phyloP scores from a whole-genome alignment of 192 early-diverging fungal genomes.

The Geranomyces michiganensis region DNA sequence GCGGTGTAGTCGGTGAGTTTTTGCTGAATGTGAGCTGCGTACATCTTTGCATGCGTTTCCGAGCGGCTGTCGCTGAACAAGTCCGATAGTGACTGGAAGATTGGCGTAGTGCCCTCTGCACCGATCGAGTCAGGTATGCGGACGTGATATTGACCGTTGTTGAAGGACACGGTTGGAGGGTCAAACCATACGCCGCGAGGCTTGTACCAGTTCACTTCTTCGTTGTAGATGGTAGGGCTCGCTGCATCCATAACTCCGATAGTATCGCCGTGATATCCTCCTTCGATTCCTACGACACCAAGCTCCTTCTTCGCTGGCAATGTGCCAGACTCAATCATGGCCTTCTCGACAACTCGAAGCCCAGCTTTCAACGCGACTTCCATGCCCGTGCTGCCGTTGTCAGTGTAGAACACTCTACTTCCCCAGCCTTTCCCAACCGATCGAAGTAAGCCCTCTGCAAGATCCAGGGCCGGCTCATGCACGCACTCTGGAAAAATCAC shows the following conservation, averaged over 20 bases:
- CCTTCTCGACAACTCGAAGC: slow-evolving; percentile 50
- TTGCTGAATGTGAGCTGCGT: slow-evolving; percentile 27
- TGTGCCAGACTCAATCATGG: slow-evolving; percentile 26
- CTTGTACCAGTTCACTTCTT: slow-evolving; percentile 68
- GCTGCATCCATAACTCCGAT: slow-evolving; percentile 84
- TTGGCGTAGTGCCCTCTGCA: not conserved
- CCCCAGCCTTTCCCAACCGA: slow-evolving; percentile 64
- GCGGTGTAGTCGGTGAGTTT: slow-evolving; percentile 1
- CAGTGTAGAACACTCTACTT: slow-evolving; percentile 74
- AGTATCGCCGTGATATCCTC: slow-evolving; percentile 87
- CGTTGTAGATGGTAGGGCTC: slow-evolving; percentile 72
- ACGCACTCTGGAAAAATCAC: slow-evolving; percentile 77
- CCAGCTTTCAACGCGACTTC: slow-evolving; percentile 86
- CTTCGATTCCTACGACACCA: slow-evolving; percentile 69
- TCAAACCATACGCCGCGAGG: slow-evolving; percentile 67
- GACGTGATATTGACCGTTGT: slow-evolving; percentile 32
- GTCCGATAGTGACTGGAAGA: slow-evolving; percentile 6
- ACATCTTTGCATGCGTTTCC: slow-evolving; percentile 19
- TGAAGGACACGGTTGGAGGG: slow-evolving; percentile 54
- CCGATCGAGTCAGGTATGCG: slow-evolving; percentile 24
- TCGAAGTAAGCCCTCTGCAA: slow-evolving; percentile 61
- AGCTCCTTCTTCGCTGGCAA: slow-evolving; percentile 39
- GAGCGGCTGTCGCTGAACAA: slow-evolving; percentile 17
- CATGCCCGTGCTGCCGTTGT: slow-evolving; percentile 79
- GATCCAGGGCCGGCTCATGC: slow-evolving; percentile 64